A percentile compares a stretch with the other conserved stretches of the same genome.
These are phyloP conservation scores for Akanthomyces lecanii DNA, from an alignment of 2,329 filamentous ascomycete genomes.

Conservation along the genomic window DNA sequence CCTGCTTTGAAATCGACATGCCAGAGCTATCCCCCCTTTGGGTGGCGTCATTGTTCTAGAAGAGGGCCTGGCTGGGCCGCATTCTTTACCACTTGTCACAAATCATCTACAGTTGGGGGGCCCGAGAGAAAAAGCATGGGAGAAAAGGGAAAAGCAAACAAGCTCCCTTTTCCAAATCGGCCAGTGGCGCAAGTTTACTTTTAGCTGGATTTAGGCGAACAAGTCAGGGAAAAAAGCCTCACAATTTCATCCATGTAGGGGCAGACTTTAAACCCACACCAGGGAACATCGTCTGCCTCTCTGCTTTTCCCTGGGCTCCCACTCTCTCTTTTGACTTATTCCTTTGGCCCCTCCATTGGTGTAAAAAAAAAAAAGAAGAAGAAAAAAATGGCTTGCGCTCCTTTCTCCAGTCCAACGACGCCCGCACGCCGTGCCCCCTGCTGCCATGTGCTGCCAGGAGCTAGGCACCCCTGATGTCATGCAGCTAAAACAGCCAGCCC, in stretches of 20 bases:
- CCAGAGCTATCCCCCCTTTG: no score
- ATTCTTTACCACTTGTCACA: neutral
- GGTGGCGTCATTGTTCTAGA: neutral
- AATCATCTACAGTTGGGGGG: neutral
- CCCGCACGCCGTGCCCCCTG: neutral
- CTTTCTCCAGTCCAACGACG: neutral
- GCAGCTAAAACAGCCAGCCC: neutral
- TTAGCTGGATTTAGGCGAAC: neutral
- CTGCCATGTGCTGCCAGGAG: slow-evolving; percentile 5
- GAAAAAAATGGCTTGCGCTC: neutral
- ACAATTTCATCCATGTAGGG: neutral
- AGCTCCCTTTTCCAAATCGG: neutral
- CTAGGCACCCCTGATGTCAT: slow-evolving; percentile 3
- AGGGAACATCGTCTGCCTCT: neutral
- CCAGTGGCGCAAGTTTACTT: neutral
- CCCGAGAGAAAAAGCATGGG: neutral
- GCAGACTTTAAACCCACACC: neutral
- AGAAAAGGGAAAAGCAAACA: no score
- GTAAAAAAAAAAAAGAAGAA: no score
- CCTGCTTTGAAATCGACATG: no score
- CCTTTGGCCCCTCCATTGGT: neutral
- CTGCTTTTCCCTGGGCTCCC: neutral
- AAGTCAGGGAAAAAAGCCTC: neutral
- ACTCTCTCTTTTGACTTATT: neutral
- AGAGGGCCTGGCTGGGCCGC: neutral